Base-by-base conservation (phyloP, 306 rosid species). In the barrel medic (Medicago truncatula) region DNA sequence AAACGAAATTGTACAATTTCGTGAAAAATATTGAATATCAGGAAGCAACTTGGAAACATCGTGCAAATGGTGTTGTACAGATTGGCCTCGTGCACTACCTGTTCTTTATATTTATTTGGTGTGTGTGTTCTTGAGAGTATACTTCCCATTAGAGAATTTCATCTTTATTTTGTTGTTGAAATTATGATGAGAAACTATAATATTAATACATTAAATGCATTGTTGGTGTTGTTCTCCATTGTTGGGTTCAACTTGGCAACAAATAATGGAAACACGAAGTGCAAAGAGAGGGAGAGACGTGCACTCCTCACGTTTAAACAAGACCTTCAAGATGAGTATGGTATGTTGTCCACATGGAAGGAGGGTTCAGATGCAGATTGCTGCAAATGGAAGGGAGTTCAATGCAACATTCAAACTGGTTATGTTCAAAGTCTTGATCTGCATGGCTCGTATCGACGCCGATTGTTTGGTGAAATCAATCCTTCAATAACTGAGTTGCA, bases 341-440 rank as follows among this genome's bases (percentile, higher is more conserved):
- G 17, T 47, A 44, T 61, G 36, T 8, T 74, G 70, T 60, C 70
- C 1, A 20, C 78, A n/a, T 74, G 70, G 70, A 74, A 17, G 20
- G 70, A 74, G 1, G 43, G 16, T 5, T n/a, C 52, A 21, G 39
- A 71, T 38, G 41, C 15, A 4, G 43, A 73, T 21, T 73, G 77
- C 7, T 74, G 59, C 54, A 4, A 63, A 36, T 75, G 64, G 79
- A 1, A 13, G 0, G 23, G 63, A 9, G 12, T 75, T 15, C 21
- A 75, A 17, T 75, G 79, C 72, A 63, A 8, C 64, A 36, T 36
- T 10, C 16, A 63, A 49, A 75, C 72, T 18, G 72, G 79, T 10
- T 34, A 36, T 36, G 72, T 75, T 3, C 16, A 63, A 36, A 36
- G 17, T 38, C 71, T 75, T 63, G 5, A 31, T 62, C 47, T 74